Evolutionary conservation across 2,329 filamentous ascomycete species (phyloP).

Genomic region (Pseudocercospora pini-densiflorae): DNA sequence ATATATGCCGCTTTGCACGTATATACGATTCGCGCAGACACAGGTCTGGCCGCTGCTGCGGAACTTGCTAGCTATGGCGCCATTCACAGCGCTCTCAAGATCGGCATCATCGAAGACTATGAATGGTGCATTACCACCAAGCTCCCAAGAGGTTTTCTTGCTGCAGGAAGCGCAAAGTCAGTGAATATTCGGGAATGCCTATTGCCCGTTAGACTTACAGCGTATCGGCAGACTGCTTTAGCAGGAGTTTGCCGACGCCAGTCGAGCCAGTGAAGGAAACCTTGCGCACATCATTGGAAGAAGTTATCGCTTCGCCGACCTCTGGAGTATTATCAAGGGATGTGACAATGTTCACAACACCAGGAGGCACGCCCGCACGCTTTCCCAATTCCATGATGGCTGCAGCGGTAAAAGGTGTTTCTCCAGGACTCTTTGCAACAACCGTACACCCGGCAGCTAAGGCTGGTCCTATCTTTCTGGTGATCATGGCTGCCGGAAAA

Average conservation of each 20-base stretch:
- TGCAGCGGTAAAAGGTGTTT: slow-evolving; percentile 90
- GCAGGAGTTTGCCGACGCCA: slow-evolving; percentile 33
- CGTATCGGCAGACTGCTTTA: slow-evolving; percentile 25
- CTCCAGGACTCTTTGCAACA: slow-evolving; percentile 74
- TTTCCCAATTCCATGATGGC: slow-evolving; percentile 85
- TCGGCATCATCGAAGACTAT: slow-evolving; percentile 96
- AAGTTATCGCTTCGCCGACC: slow-evolving; percentile 77
- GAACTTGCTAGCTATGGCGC: slow-evolving; percentile 32
- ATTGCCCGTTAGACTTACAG: slow-evolving; percentile 46
- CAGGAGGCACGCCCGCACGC: slow-evolving; percentile 90
- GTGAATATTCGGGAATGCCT: neutral
- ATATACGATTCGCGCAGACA: slow-evolving; percentile 68
- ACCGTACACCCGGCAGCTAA: slow-evolving; percentile 37
- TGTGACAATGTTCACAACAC: slow-evolving; percentile 89
- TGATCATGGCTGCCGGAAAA: slow-evolving; percentile 59
- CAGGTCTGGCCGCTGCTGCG: slow-evolving; percentile 34
- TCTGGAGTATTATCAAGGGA: slow-evolving; percentile 77
- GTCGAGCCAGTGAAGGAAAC: slow-evolving; percentile 37
- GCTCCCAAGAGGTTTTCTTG: slow-evolving; percentile 88
- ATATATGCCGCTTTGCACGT: slow-evolving; percentile 72
- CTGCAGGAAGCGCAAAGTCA: neutral
- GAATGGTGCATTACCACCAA: slow-evolving; percentile 93
- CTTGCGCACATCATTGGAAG: slow-evolving; percentile 56
- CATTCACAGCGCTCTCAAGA: slow-evolving; percentile 74
- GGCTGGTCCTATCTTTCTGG: slow-evolving; percentile 38